Base-by-base conservation (phyloP, 331 rosid genomes). In the Rosa hybrid region DNA sequence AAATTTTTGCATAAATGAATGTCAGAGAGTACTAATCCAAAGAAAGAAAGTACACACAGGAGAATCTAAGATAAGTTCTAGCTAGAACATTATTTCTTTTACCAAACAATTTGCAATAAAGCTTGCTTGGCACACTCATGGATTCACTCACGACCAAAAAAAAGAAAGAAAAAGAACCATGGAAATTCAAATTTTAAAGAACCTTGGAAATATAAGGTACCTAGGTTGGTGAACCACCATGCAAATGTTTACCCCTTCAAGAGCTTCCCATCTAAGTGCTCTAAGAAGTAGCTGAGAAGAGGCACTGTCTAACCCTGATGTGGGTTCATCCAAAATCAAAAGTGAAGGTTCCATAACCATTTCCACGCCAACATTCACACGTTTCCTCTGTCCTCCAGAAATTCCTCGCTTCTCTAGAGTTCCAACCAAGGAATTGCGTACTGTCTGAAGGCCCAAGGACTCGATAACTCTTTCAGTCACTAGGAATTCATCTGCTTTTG, bases 261-360 rank as follows among this genome's bases (percentile, higher is more conserved):
- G 98, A 82, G 97, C 98, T 89, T 95, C 98, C 41, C 94, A 94
- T 84, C 92, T 84, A 71, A 91, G 94, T 64, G 98, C 99, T 91
- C 94, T 82, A 69, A 92, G 92, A 79, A 95, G 98, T 75, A 89
- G 90, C 81, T 87, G 96, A 62, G 98, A 95, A 57, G 99, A 91
- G 78, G 98, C 91, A 83, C 98, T 95, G 86, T 95, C 97, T 91
- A 95, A 86, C 81, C 98, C 94, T 64, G 99, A 95, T 0, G 99
- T 93, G 67, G 99, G 98, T 81, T 95, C 98, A 85, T 93, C 99
- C 84, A 95, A 87, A 72, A 95, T 87, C 85, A 95, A 74, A 80
- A 95, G 91, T 78, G 99, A 95, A 87, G 99, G 98, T 78, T 91
- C 98, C 95, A 93, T 90, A 78, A 95, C 99, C 99, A 95, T 95